Base-by-base conservation (phyloP, 2,329 filamentous ascomycete species). In the Aspergillus piperis region DNA sequence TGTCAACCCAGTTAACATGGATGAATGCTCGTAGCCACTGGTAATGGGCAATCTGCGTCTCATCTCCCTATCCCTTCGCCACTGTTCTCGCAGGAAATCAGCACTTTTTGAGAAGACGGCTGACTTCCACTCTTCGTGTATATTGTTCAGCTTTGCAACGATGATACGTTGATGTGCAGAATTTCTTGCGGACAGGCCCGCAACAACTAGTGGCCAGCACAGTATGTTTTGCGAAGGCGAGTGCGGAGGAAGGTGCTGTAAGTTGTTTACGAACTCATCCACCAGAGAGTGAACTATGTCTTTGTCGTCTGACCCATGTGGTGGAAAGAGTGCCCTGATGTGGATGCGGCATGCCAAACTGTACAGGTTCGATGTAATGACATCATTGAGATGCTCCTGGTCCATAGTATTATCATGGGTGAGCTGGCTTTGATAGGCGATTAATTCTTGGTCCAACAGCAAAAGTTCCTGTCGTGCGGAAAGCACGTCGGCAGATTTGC, bases 131-230 rank as follows among this genome's bases (percentile, higher is more conserved):
- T 30, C 30, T 38, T 48, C 41, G 30, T 61, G 17, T 11, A 57
- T 61, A 6, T 36, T 38, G 15, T 23, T 30, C 11, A 61, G 49
- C 19, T 44, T 41, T n/a, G 36, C 42, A 11, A 49, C 42, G 21
- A 61, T 58, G 15, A 50, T 48, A n/a, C 39, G 39, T n/a, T 54
- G 54, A 11, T 62, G 60, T 8, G 41, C 17, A 21, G 50, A 17
- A 8, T n/a, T 4, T 1, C 39, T 32, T 1, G 60, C 39, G 15
- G 48, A 57, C n/a, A 57, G 23, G 5, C 60, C 57, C 4, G 38
- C 48, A 7, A 60, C 27, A 8, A 62, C 57, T 25, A 62, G 13
- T 8, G 57, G 60, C 60, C 60, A 62, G 49, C 53, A 51, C 11
- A 57, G n/a, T 19, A 62, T 49, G 13, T 57, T 41, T 11, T 60